Evolutionary conservation across 2,329 filamentous ascomycete genomes (phyloP).

Genomic region (Aspergillus bombycis): DNA sequence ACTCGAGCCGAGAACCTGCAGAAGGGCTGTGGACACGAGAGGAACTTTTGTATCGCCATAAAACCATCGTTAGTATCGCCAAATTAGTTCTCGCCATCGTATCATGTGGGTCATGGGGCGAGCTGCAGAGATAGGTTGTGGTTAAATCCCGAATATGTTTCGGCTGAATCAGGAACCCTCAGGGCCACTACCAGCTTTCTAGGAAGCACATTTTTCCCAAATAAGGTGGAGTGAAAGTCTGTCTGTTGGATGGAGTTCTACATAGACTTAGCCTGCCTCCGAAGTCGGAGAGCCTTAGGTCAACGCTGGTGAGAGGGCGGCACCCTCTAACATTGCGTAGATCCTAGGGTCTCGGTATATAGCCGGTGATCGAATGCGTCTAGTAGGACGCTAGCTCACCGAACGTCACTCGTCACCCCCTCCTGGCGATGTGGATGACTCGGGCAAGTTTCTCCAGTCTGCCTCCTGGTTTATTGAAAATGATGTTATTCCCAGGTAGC

Average conservation of each 20-base stretch:
- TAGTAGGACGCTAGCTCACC: slow-evolving; percentile 1
- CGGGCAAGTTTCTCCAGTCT: neutral
- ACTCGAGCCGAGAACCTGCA: slow-evolving; percentile 6
- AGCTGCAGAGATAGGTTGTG: neutral
- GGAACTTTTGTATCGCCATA: neutral
- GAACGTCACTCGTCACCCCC: neutral
- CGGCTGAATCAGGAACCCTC: slow-evolving; percentile 7
- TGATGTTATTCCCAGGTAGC: neutral
- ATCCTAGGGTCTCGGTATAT: slow-evolving; percentile 2
- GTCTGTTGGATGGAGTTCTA: neutral
- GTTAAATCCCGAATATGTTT: neutral
- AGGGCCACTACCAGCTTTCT: neutral
- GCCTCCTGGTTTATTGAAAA: neutral
- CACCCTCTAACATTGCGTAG: neutral
- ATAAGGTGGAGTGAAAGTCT: neutral
- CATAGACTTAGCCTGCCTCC: slow-evolving; percentile 20
- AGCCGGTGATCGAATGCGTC: slow-evolving; percentile 2
- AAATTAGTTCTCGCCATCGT: neutral
- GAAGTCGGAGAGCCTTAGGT: slow-evolving; percentile 17
- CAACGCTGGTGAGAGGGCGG: neutral
- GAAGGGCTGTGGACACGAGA: slow-evolving; percentile 12
- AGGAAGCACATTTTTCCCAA: neutral
- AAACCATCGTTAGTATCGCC: neutral
- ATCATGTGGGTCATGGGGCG: neutral
- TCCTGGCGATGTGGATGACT: neutral